phyloP scores from a whole-genome alignment of 1,284 basidiomycete species.

The Apiotrichum gracile region DNA sequence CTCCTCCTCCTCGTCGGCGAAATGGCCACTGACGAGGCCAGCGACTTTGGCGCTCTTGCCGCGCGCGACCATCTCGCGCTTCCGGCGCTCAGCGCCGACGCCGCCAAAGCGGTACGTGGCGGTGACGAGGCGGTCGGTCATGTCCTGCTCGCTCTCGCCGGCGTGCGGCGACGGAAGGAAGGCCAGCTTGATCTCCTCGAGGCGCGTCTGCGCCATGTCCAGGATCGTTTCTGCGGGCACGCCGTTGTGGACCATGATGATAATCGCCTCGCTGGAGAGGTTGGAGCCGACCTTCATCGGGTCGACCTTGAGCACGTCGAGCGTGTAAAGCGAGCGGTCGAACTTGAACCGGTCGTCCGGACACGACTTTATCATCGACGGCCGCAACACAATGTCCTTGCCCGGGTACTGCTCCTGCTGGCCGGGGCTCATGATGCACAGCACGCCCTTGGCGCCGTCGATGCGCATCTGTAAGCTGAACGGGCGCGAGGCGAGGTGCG shows the following conservation, averaged over 20 bases:
- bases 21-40: conserved; percentile 10
- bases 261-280: conserved; percentile 29
- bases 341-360: conserved; percentile 4
- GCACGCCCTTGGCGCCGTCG: conserved; percentile 36
- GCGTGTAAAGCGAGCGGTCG: conserved; percentile 25
- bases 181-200: conserved; percentile 18
- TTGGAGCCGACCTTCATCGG: conserved; percentile 20
- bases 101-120: conserved; percentile 25
- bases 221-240: conserved; percentile 23
- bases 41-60: conserved; percentile 25
- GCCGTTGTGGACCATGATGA: conserved; percentile 27
- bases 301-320: conserved; percentile 30
- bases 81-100: conserved; percentile 24
- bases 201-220: conserved; percentile 12
- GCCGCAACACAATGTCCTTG: conserved; percentile 29
- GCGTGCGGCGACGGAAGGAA: conserved; percentile 13
- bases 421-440: conserved; percentile 27
- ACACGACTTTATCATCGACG: conserved; percentile 37
- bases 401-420: conserved; percentile 20
- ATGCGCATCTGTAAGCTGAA: conserved; percentile 33
- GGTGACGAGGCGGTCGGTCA: conserved; percentile 12
- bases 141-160: conserved; percentile 22
- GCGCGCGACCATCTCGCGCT: conserved; percentile 7
- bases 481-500: conserved; percentile 12
- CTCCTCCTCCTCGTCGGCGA: neutral